Base-by-base conservation (phyloP, 2,329 filamentous ascomycete genomes). In the Celoporthe dispersa region DNA sequence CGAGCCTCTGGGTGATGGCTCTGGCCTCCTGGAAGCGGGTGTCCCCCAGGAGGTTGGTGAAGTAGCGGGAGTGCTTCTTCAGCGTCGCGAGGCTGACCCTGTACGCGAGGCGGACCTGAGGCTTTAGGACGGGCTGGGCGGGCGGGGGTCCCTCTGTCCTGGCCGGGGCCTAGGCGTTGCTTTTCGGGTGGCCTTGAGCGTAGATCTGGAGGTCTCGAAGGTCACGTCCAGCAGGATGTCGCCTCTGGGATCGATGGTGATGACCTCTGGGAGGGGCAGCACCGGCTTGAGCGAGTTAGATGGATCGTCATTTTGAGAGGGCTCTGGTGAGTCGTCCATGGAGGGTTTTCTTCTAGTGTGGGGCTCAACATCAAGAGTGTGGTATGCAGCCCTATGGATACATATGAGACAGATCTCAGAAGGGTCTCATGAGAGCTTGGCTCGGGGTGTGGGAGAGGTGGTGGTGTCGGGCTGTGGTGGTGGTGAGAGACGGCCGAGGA, bases 211-310 rank as follows among this genome's bases (percentile, higher is more conserved):
- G 48, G 87, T 89, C 72, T 90, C 86, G 75, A 93, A 92, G 9
- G 85, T 85, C 48, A 93, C 85, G 71, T 90, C 85, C 19, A 94
- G 84, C 41, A 94, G 77, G 28, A 93, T 79, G 75, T 94, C 89
- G 48, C 92, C 92, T 22, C 81, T 80, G 4, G 83, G 74, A 6
- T 84, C 84, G 64, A 93, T 85, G 41, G 84, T 80, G 59, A 88
- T 77, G 67, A 88, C 76, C 39, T 77, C 74, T 59, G 78, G 76
- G 59, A 78, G 75, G 41, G 41, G 22, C 22, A 48, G 44, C 44
- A 33, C 68, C 12, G 28, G 6, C 11, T 3, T 33, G 12, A 28
- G 28, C 31, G 48, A 9, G 35, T 64, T 69, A 44, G 72, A 72
- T 63, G 74, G 67, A 64, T 74, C 75, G 73, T 76, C 74, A 67